Conservation (phyloP, 352 stramenopile species). For the Pythium sukuiense region DNA sequence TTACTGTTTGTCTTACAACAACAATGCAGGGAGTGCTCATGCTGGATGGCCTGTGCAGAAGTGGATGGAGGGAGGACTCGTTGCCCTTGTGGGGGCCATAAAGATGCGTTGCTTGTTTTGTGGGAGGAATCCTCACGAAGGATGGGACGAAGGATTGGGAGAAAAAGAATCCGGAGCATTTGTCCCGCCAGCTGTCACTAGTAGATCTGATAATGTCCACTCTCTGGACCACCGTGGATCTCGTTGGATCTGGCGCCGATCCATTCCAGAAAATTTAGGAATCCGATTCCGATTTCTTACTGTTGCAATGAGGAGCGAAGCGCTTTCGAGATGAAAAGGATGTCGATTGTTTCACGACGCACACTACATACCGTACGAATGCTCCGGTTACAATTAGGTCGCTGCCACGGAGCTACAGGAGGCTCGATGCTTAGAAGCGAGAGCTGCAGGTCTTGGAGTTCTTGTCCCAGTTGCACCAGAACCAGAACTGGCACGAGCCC, state of each 20-base stretch:
- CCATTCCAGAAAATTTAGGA: background rate
- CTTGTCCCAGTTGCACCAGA: constrained; percentile 24
- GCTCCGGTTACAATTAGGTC: background rate
- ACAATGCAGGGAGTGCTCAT: no score
- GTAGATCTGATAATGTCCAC: background rate
- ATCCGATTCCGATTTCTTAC: no score
- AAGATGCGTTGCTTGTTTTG: no score
- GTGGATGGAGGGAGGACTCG: no score
- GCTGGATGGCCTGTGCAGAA: no score
- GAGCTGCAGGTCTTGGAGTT: background rate
- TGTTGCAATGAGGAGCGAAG: no score
- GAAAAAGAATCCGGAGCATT: background rate
- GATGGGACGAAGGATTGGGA: no score
- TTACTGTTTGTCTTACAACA: no score
- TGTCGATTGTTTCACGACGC: background rate
- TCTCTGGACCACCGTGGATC: background rate
- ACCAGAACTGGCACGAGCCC: constrained; percentile 18
- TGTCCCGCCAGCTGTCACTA: background rate
- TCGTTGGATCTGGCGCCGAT: background rate
- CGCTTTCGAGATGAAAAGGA: background rate
- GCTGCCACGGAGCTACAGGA: background rate
- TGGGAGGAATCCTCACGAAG: no score
- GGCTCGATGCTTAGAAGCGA: constrained; percentile 4
- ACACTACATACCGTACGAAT: background rate
- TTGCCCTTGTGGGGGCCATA: no score